phyloP scores from a whole-genome alignment of 768 basidiomycete genomes.

The Lanmaoa pseudosensibilis region DNA sequence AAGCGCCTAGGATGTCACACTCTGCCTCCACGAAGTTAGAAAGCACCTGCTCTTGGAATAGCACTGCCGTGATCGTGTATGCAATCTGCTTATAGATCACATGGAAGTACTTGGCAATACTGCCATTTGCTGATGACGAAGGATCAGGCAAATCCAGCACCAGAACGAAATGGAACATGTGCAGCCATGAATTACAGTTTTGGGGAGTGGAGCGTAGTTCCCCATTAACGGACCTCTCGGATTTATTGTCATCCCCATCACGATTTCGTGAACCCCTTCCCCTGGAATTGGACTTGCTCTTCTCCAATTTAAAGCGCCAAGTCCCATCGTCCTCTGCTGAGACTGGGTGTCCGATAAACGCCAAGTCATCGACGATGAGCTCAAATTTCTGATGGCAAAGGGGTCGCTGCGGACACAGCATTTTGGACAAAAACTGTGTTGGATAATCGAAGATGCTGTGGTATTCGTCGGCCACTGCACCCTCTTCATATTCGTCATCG shows the following conservation, averaged over 20 bases:
- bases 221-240: conserved; percentile 36
- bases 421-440: conserved; percentile 73
- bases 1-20: conserved; percentile 64
- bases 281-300: conserved; percentile 47
- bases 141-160: conserved; percentile 91
- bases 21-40: conserved; percentile 85
- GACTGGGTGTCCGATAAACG: conserved; percentile 94
- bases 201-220: conserved; percentile 29
- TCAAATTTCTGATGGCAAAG: conserved; percentile 96
- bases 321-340: conserved; percentile 69
- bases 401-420: conserved; percentile 74
- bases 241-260: conserved; percentile 35
- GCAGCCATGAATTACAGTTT: conserved; percentile 51
- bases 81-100: conserved; percentile 86
- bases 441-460: conserved; percentile 78
- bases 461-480: conserved; percentile 49
- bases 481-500: conserved; percentile 35
- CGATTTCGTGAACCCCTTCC: conserved; percentile 57
- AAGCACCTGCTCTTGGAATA: conserved; percentile 88
- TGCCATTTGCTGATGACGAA: conserved; percentile 77
- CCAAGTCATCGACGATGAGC: conserved; percentile 85
- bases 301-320: conserved; percentile 77
- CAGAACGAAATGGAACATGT: conserved; percentile 83
- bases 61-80: conserved; percentile 87
- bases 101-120: conserved; percentile 78